A percentile compares a stretch with the other conserved stretches of the same genome.
Conservation (phyloP, 345 rosid species). For the Clausena lansium region DNA sequence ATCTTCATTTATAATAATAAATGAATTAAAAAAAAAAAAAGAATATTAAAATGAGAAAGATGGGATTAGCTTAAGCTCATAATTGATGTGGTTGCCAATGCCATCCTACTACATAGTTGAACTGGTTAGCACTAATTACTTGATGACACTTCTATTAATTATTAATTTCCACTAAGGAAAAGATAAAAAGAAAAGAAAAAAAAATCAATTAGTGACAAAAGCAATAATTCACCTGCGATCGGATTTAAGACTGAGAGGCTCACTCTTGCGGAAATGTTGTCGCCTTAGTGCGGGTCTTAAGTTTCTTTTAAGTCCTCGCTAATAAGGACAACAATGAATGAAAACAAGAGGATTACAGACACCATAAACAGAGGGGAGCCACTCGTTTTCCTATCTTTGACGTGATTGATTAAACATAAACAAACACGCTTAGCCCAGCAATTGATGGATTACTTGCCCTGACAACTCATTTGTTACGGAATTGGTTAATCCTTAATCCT, state of each 20-base stretch:
- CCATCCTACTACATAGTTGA: not conserved
- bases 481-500: not conserved
- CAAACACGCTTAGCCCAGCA: not conserved
- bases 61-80: not conserved
- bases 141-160: not conserved
- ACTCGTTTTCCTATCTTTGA: not conserved
- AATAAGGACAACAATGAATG: conserved; percentile 3
- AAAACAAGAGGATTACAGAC: not conserved
- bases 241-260: not conserved
- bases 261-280: conserved; percentile 6
- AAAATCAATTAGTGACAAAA: not conserved
- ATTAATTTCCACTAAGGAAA: not conserved
- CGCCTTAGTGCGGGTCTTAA: conserved; percentile 2
- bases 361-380: not conserved
- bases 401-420: not conserved
- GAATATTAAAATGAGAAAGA: not conserved
- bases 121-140: conserved; percentile 2
- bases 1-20: not conserved
- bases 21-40: not conserved
- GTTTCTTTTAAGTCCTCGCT: not conserved
- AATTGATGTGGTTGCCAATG: not conserved
- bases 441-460: not conserved
- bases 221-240: conserved; percentile 9
- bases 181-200: too few relatives aligned
- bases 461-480: not conserved